A percentile compares a stretch with the other conserved stretches of the same genome.
phyloP scores from a whole-genome alignment of 2,329 filamentous ascomycete genomes.

The Xylariaceae sp. region DNA sequence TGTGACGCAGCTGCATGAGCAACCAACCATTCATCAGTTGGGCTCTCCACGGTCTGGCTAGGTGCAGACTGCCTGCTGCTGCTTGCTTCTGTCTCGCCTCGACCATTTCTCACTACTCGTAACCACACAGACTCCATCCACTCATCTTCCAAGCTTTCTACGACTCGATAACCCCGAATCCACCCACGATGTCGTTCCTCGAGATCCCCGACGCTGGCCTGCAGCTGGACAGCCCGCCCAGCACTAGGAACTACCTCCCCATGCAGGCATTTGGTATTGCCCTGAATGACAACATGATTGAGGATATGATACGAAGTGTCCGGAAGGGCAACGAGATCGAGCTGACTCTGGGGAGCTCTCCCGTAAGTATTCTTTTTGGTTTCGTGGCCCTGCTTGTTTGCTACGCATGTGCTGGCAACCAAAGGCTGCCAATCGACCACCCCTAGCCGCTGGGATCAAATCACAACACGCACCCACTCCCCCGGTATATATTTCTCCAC shows the following conservation, averaged over 20 bases:
- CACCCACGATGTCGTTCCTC: slow-evolving; percentile 47
- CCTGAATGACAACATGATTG: slow-evolving; percentile 55
- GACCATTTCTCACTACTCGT: slow-evolving; percentile 11
- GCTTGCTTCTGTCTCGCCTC: slow-evolving; percentile 25
- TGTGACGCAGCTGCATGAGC: slow-evolving; percentile 30
- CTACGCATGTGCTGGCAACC: not conserved
- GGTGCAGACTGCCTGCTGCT: slow-evolving; percentile 22
- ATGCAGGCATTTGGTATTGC: slow-evolving; percentile 55
- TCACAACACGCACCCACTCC: not conserved
- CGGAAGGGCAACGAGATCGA: slow-evolving; percentile 54
- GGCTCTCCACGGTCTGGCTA: slow-evolving; percentile 31
- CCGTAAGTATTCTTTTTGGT: slow-evolving; percentile 46
- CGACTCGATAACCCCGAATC: slow-evolving; percentile 12
- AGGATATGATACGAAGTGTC: slow-evolving; percentile 59
- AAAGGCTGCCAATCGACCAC: no score
- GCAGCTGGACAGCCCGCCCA: slow-evolving; percentile 50
- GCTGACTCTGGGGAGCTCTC: slow-evolving; percentile 53
- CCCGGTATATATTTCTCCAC: not conserved
- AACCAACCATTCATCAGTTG: slow-evolving; percentile 30
- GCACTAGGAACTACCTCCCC: slow-evolving; percentile 41
- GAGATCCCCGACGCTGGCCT: slow-evolving; percentile 56
- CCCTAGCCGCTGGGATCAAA: not conserved
- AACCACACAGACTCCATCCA: not conserved
- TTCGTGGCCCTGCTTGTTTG: slow-evolving; percentile 12
- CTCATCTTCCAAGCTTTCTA: not conserved